Evolutionary conservation across 345 rosid genomes (phyloP).

Genomic region (Toxicodendron radicans): DNA sequence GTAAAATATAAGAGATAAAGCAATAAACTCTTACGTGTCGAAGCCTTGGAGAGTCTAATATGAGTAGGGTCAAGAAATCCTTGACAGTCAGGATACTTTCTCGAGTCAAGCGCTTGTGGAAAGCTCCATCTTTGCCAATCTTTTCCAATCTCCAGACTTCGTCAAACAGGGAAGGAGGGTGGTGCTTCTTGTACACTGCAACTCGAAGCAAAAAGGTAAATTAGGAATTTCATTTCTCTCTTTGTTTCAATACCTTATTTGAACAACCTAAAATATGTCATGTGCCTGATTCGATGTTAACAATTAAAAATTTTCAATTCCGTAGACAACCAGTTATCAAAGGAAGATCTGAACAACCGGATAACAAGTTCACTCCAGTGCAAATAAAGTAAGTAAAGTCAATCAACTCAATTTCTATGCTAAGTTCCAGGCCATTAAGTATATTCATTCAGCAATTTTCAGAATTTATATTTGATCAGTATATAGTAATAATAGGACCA

Average conservation of each 20-base stretch:
- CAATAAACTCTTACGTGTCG: conserved; percentile 56
- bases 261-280: neutral
- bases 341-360: neutral
- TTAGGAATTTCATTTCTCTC: neutral
- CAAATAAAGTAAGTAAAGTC: too few species aligned
- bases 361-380: too few species aligned
- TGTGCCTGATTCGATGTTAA: neutral
- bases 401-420: too few species aligned
- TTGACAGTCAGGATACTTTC: conserved; percentile 74
- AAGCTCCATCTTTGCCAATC: conserved; percentile 98
- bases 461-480: too few species aligned
- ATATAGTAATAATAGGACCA: too few species aligned
- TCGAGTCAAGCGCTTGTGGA: conserved; percentile 74
- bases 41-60: conserved; percentile 67
- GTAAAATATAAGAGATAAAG: neutral
- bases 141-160: conserved; percentile 99
- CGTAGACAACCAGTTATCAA: neutral
- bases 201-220: conserved; percentile 22
- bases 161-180: conserved; percentile 81
- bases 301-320: neutral
- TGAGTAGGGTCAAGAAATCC: conserved; percentile 76
- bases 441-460: too few species aligned
- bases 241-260: neutral
- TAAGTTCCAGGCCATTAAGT: too few species aligned
- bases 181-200: conserved; percentile 95